These are phyloP conservation scores for Dalbergia cultrata DNA, from an alignment of 306 rosid genomes.

Conservation along the genomic window DNA sequence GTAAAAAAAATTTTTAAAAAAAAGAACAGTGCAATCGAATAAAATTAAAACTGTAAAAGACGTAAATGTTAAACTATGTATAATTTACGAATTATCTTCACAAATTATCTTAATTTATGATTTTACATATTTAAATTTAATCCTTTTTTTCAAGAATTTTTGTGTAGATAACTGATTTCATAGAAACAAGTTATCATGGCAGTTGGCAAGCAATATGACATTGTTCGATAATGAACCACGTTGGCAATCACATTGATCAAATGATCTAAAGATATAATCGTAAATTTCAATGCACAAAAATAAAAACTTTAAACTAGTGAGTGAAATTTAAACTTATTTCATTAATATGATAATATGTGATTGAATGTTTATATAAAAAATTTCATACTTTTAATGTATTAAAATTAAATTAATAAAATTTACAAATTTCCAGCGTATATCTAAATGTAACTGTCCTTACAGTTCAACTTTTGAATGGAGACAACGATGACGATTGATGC, in stretches of 20 bases:
- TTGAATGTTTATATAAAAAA: no score
- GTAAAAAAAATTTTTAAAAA: no score
- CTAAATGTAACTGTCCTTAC: not conserved
- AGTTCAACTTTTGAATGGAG: slow-evolving; percentile 18
- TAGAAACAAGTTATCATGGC: not conserved
- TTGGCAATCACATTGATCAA: not conserved
- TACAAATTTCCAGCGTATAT: slow-evolving; percentile 12
- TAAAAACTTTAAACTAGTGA: no score
- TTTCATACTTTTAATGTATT: no score
- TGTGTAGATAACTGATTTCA: not conserved
- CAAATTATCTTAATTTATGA: no score
- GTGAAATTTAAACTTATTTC: no score
- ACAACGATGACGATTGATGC: slow-evolving; percentile 24
- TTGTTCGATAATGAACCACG: slow-evolving; percentile 19
- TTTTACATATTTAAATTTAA: no score
- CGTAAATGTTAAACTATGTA: not conserved
- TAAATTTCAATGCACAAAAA: no score
- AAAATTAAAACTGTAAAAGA: not conserved
- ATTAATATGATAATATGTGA: no score
- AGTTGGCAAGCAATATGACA: slow-evolving; percentile 1
- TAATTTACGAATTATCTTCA: not conserved
- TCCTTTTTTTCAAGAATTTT: no score
- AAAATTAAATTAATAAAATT: no score
- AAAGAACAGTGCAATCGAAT: not conserved
- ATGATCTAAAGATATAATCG: no score